Conservation (phyloP, 2,329 filamentous ascomycete species). For the Lomentospora prolificans region DNA sequence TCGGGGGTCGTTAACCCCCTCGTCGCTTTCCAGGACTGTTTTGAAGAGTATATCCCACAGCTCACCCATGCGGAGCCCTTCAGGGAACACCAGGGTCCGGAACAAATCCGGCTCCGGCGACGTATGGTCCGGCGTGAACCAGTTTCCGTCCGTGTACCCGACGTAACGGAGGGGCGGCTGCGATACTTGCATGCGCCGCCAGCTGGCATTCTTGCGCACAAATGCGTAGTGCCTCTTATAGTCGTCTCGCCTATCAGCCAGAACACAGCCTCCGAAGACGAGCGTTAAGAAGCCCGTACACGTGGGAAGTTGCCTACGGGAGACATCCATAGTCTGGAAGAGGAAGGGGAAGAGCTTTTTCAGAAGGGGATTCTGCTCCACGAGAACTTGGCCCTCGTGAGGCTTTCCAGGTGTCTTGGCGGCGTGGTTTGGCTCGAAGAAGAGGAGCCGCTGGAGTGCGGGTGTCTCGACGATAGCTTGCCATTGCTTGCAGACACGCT, state of each 20-base stretch:
- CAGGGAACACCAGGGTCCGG: background rate
- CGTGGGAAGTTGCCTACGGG: background rate
- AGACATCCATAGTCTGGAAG: background rate
- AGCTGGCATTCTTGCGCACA: slow-evolving; percentile 13
- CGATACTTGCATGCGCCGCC: slow-evolving; percentile 17
- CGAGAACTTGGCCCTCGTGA: background rate
- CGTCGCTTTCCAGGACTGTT: background rate
- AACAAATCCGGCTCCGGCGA: background rate
- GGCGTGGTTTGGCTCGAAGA: background rate
- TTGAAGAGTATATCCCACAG: background rate
- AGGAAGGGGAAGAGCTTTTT: slow-evolving; percentile 5
- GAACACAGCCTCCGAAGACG: background rate
- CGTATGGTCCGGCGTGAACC: background rate
- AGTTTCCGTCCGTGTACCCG: slow-evolving; percentile 8
- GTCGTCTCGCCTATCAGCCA: background rate
- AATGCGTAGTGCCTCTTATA: slow-evolving; percentile 9
- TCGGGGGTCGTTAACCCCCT: background rate
- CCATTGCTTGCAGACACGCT: slow-evolving; percentile 17
- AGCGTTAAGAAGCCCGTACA: background rate
- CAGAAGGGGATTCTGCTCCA: slow-evolving; percentile 6
- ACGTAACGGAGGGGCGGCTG: slow-evolving; percentile 15
- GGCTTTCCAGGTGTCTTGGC: background rate
- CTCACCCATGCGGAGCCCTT: background rate
- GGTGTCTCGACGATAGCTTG: slow-evolving; percentile 10
- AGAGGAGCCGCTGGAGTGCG: slow-evolving; percentile 5